Evolutionary conservation across 1,284 basidiomycete genomes (phyloP).

Genomic region (Lentinula novae-zelandiae): DNA sequence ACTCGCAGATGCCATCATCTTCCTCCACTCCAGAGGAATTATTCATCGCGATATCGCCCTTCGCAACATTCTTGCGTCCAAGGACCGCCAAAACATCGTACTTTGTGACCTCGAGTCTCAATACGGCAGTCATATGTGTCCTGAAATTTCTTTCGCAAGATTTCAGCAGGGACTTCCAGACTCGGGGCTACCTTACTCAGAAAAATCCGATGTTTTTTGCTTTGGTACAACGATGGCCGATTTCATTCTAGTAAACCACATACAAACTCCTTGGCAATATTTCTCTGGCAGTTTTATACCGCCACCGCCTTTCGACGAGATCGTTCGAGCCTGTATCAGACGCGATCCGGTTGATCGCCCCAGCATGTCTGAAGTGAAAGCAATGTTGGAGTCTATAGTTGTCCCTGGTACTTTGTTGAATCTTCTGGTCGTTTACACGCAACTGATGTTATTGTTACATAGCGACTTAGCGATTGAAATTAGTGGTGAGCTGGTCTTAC

Average conservation of each 20-base stretch:
- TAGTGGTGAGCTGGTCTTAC: too few species aligned
- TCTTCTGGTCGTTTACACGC: too few species aligned
- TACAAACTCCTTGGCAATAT: slow-evolving; percentile 8
- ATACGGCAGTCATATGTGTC: slow-evolving; percentile 10
- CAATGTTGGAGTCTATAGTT: slow-evolving; percentile 2
- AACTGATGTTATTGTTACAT: too few species aligned
- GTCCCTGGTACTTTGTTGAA: not conserved
- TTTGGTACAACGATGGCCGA: slow-evolving; percentile 12
- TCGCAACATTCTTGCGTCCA: slow-evolving; percentile 11
- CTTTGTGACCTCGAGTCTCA: slow-evolving; percentile 13
- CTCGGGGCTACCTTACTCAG: slow-evolving; percentile 8
- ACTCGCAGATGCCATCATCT: slow-evolving; percentile 11
- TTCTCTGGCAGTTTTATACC: slow-evolving; percentile 10
- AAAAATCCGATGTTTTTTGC: slow-evolving; percentile 15
- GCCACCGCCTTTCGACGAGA: slow-evolving; percentile 10
- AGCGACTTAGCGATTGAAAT: too few species aligned
- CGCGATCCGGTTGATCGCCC: slow-evolving; percentile 7
- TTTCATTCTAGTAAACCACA: slow-evolving; percentile 11
- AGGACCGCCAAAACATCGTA: not conserved
- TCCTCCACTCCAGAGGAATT: slow-evolving; percentile 10
- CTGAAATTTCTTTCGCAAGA: slow-evolving; percentile 8
- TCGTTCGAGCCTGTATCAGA: slow-evolving; percentile 8
- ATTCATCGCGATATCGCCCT: slow-evolving; percentile 13
- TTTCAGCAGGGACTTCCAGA: not conserved
- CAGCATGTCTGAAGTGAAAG: slow-evolving; percentile 10